Percentiles rank a stretch among this genome's conserved stretches.
phyloP scores from a whole-genome alignment of 306 rosid genomes.

The Ammopiptanthus mongolicus region DNA sequence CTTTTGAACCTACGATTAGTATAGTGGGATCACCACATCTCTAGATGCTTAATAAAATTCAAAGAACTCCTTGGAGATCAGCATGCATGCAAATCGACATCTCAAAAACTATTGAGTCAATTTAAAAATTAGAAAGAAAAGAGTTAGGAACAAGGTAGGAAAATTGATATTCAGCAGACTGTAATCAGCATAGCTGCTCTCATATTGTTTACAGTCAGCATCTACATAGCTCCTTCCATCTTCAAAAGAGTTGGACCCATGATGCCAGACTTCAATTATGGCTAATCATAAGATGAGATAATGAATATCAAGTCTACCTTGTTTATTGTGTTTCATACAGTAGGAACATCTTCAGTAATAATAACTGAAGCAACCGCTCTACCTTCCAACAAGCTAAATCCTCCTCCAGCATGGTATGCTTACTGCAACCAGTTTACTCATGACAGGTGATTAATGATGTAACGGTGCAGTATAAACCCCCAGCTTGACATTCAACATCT shows the following conservation, averaged over 20 bases:
- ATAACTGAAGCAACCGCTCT: constrained; percentile 4
- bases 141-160: not conserved
- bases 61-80: not conserved
- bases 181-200: not conserved
- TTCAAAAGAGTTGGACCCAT: constrained; percentile 15
- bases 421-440: constrained; percentile 33
- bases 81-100: not conserved
- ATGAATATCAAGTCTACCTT: constrained; percentile 25
- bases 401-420: constrained; percentile 14
- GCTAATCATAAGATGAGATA: constrained; percentile 18
- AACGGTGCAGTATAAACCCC: constrained; percentile 38
- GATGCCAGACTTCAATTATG: constrained; percentile 25
- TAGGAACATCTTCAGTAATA: constrained; percentile 27
- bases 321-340: constrained; percentile 18
- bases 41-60: not conserved
- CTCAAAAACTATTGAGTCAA: not conserved
- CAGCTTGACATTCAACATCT: constrained; percentile 30
- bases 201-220: constrained; percentile 20
- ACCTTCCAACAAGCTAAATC: constrained; percentile 29
- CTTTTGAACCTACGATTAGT: not conserved
- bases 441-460: constrained; percentile 27
- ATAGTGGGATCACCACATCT: not conserved
- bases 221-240: constrained; percentile 16
- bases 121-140: not conserved
- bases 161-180: constrained; percentile 13